Evolutionary conservation across 1,284 basidiomycete genomes (phyloP).

Genomic region (Phlebopus sp.): DNA sequence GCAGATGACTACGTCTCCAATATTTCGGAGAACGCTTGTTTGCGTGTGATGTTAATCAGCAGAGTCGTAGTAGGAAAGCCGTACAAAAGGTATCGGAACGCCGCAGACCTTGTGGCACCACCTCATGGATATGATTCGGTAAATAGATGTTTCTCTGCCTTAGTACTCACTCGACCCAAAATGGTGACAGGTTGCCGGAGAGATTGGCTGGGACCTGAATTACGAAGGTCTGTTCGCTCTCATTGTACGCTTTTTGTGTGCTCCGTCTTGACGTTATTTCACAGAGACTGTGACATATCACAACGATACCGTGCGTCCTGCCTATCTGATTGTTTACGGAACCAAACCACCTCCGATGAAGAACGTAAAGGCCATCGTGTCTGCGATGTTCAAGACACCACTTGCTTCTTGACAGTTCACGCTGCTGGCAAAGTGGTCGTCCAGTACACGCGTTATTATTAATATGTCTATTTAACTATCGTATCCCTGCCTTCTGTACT

Average conservation of each 20-base stretch:
- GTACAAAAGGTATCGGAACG: slow-evolving; percentile 45
- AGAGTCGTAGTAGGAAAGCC: slow-evolving; percentile 61
- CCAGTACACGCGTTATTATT: slow-evolving; percentile 10
- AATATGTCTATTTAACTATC: slow-evolving; percentile 10
- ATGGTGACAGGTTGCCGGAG: slow-evolving; percentile 34
- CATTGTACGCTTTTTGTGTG: neutral
- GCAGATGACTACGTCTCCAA: slow-evolving; percentile 57
- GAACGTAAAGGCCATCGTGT: slow-evolving; percentile 31
- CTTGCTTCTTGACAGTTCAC: slow-evolving; percentile 24
- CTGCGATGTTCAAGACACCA: slow-evolving; percentile 35
- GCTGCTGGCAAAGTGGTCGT: neutral
- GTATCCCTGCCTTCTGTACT: neutral
- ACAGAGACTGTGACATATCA: slow-evolving; percentile 56
- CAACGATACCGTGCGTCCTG: slow-evolving; percentile 58
- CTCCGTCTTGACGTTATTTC: neutral
- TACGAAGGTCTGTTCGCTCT: slow-evolving; percentile 39
- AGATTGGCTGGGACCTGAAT: slow-evolving; percentile 55
- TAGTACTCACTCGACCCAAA: slow-evolving; percentile 6
- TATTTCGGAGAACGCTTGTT: slow-evolving; percentile 34
- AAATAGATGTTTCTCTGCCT: slow-evolving; percentile 14
- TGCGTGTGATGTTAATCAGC: slow-evolving; percentile 50
- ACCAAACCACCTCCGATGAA: slow-evolving; percentile 24
- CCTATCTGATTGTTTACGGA: slow-evolving; percentile 55
- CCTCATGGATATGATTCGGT: slow-evolving; percentile 59
- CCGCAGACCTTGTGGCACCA: slow-evolving; percentile 42